phyloP scores from a whole-genome alignment of 2,329 filamentous ascomycete genomes.

The Ophiocordyceps sinensis region DNA sequence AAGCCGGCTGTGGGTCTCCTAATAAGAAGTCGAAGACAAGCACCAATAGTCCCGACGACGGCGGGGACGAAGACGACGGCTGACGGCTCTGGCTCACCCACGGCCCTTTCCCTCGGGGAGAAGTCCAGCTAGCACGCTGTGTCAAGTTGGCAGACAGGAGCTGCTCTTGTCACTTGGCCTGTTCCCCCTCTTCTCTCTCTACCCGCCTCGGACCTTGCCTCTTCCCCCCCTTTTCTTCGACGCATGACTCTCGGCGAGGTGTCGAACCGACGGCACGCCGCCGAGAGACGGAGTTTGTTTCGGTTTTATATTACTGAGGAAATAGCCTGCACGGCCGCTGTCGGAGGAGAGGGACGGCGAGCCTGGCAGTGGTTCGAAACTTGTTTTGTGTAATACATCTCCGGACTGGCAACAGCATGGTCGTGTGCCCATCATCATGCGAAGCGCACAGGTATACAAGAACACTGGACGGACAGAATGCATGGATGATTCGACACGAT shows the following conservation, averaged over 20 bases:
- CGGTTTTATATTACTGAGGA: background rate
- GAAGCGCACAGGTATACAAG: slow-evolving; percentile 6
- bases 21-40: slow-evolving; percentile 47
- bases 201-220: background rate
- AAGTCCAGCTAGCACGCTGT: background rate
- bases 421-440: slow-evolving; percentile 1
- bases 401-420: slow-evolving; percentile 24
- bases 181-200: background rate
- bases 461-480: slow-evolving; percentile 25
- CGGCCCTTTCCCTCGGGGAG: background rate
- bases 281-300: background rate
- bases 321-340: background rate
- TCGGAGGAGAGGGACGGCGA: background rate
- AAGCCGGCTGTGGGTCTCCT: slow-evolving; percentile 28
- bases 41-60: slow-evolving; percentile 20
- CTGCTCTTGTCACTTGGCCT: no score
- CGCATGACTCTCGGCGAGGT: background rate
- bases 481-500: slow-evolving; percentile 29
- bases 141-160: background rate
- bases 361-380: background rate
- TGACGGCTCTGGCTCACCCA: slow-evolving; percentile 4
- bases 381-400: slow-evolving; percentile 19
- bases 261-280: background rate
- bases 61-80: slow-evolving; percentile 22
- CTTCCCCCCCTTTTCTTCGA: background rate